Conservation (phyloP, 139 green algal genomes). For the Klebsormidium nitens region DNA sequence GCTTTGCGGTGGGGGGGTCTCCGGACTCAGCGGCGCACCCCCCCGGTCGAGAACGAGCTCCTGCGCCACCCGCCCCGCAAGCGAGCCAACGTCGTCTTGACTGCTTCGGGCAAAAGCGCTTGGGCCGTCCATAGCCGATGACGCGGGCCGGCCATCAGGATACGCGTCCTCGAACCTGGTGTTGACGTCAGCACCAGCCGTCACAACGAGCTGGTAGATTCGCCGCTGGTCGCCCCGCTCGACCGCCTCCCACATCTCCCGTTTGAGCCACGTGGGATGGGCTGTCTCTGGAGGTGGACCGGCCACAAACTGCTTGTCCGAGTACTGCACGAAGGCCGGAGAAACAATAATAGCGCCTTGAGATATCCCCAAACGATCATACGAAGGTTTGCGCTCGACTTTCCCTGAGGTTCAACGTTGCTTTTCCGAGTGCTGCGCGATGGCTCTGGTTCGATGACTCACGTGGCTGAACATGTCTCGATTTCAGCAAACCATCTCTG, state of each 20-base stretch:
- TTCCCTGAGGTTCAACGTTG: background rate
- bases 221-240: constrained; percentile 7
- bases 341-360: background rate
- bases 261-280: background rate
- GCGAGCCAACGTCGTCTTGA: too few species aligned
- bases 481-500: too few species aligned
- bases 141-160: too few species aligned
- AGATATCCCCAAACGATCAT: background rate
- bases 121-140: background rate
- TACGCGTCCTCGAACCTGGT: constrained; percentile 15
- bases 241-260: constrained; percentile 13
- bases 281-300: too few species aligned
- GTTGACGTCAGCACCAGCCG: background rate
- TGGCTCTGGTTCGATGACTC: background rate
- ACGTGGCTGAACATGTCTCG: too few species aligned
- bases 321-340: too few species aligned
- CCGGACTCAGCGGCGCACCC: background rate
- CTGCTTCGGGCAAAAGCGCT: background rate
- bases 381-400: background rate
- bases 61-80: too few species aligned
- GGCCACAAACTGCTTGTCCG: too few species aligned
- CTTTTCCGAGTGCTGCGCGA: background rate
- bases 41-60: background rate
- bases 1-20: background rate
- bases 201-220: background rate